Base-by-base conservation (phyloP, 2,329 filamentous ascomycete genomes). In the Fusarium multiceps region DNA sequence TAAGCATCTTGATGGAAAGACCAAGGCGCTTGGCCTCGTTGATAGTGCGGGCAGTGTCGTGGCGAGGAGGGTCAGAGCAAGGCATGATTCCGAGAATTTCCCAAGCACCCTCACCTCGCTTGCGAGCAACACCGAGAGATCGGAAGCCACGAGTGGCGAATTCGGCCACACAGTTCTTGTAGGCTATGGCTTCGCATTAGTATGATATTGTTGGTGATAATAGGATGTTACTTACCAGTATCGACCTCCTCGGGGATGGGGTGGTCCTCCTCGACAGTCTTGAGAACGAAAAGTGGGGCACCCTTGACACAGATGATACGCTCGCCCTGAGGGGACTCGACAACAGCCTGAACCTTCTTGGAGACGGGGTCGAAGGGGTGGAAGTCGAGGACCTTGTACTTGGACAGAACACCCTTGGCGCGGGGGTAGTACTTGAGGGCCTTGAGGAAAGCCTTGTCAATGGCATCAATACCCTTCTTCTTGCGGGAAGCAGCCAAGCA, bases 1-100 rank as follows among this genome's bases (percentile, higher is more conserved):
- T 97, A 84, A 97, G 88, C 93, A 97, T 97, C 88, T 97, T 97
- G 83, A 97, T 94, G 74, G 92, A 94, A 67, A 97, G 86, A 86
- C 93, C 93, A 63, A 97, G 89, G 70, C 85, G 87, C 87, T 96
- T 95, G 77, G 93, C 93, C 82, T 97, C 93, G 80, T 92, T 91
- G 83, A 97, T 92, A 67, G 94, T 97, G 80, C 93, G 92, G 76
- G 90, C 93, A 74, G 94, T 97, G 78, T 97, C 93, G 84, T 97
- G 90, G 78, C 94, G 92, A 74, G 93, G 93, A 75, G 94, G 94
- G 80, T 97, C 93, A 76, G 91, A 93, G 87, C 93, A 97, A 78
- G 94, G 93, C 92, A 97, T 95, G 77, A 97, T 97, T 77, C 93
- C 93, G 74, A 97, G 90, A 75, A 97, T 94, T 81, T 97, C 93